These are phyloP conservation scores for Suillus americanus DNA, from an alignment of 768 basidiomycete species.

Conservation along the genomic window DNA sequence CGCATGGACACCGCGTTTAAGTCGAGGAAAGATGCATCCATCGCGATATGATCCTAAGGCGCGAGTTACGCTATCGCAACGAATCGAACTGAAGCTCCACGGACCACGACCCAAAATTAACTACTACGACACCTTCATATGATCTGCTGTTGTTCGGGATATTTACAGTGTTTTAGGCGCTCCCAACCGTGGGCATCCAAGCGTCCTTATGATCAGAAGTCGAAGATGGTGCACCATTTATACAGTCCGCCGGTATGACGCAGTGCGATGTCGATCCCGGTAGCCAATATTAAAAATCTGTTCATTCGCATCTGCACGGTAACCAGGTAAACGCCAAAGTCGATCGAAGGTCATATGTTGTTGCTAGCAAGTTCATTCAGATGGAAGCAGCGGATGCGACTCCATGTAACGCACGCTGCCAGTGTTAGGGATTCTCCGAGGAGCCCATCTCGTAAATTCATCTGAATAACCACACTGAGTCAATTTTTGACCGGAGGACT, in stretches of 20 bases:
- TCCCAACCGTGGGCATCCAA: not conserved
- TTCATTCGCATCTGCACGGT: not conserved
- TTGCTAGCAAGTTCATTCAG: not conserved
- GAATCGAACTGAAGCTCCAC: not conserved
- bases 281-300: not conserved
- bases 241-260: slow-evolving; percentile 3
- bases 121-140: not conserved
- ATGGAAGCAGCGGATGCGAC: not conserved
- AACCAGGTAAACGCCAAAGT: not conserved
- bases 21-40: not conserved
- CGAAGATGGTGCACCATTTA: not conserved
- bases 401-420: not conserved
- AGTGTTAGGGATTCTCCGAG: not conserved
- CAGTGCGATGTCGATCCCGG: not conserved
- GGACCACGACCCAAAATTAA: not conserved
- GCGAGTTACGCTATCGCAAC: not conserved
- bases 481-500: not conserved
- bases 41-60: not conserved
- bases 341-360: not conserved
- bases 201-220: not conserved
- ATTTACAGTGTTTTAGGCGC: not conserved
- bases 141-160: not conserved
- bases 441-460: slow-evolving; percentile 1
- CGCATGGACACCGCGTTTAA: not conserved
- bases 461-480: not conserved